Percentiles rank a stretch among this genome's conserved stretches.
phyloP scores from a whole-genome alignment of 768 basidiomycete genomes.

The Dioszegia crocea region DNA sequence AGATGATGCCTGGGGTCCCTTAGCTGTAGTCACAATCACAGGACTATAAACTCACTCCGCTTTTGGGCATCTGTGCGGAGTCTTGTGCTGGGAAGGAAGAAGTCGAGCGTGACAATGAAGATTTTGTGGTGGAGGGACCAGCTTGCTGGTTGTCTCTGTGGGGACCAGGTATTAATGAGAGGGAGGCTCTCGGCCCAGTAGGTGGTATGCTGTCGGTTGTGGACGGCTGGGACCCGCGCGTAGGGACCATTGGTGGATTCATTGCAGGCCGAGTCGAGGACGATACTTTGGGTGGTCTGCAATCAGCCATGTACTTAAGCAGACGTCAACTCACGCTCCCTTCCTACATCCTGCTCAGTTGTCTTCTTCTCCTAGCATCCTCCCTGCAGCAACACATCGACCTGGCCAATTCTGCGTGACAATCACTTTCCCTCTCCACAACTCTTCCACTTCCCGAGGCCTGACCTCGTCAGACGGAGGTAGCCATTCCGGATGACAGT shows the following conservation, averaged over 20 bases:
- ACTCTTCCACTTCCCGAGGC: neutral
- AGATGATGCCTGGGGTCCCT: too few relatives aligned
- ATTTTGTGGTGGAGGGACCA: too few relatives aligned
- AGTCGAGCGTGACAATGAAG: too few relatives aligned
- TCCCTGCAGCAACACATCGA: conserved; percentile 21
- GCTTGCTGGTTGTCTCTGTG: too few relatives aligned
- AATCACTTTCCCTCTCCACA: conserved; percentile 30
- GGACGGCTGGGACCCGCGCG: neutral
- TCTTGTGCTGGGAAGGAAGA: too few relatives aligned
- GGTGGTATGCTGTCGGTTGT: neutral
- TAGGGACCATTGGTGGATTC: neutral
- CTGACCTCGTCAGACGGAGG: neutral
- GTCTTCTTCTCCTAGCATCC: conserved; percentile 26
- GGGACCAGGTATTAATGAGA: too few relatives aligned
- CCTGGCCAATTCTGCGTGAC: conserved; percentile 26
- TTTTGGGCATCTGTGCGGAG: too few relatives aligned
- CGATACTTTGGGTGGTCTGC: neutral
- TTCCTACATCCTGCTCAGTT: conserved; percentile 32
- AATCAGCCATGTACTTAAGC: neutral
- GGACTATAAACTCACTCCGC: too few relatives aligned
- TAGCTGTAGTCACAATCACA: too few relatives aligned
- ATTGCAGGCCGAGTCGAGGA: too few relatives aligned
- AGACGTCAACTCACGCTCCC: conserved; percentile 24
- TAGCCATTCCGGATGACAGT: conserved; percentile 34
- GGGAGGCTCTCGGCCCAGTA: too few relatives aligned